Evolutionary conservation across 2,329 filamentous ascomycete species (phyloP), one percentile per base, ranked within the genome.

Genomic region (Ophiocordyceps polyrhachis-furcata): DNA sequence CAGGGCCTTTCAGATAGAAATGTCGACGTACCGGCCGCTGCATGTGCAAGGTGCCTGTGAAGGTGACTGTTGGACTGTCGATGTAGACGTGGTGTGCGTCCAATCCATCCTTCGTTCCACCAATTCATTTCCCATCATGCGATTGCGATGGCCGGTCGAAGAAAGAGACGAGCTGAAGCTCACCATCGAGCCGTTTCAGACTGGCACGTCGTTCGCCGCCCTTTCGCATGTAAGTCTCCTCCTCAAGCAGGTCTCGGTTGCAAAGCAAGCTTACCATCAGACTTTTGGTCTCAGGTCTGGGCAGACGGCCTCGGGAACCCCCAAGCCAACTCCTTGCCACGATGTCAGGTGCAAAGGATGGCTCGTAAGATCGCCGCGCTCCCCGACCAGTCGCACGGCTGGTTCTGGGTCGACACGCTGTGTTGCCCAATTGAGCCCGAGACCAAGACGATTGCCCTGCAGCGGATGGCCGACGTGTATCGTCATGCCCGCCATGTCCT

Each of bases 301-400:
- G 57, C 59, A 1, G 58, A 63, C 44, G 61, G 60, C 0, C 46
- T 62, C 12, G 60, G 58, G 3, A 61, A 60, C 43, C 52, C 56
- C 13, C 48, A 20, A 0, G 47, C 44, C 14, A 63, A 60, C 42
- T 48, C 58, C 4, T 50, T 62, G 4, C 56, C 54, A 0, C 44
- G 43, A 2, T 63, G 61, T 43, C 59, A 62, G 44, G 41, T 63
- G 7, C 35, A 51, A 0, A 50, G 53, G 15, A 42, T 61, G 1
- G 49, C 48, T 5, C 51, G 45, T 15, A 12, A 20, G 11, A 45
- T 60, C 4, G 51, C 58, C 7, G 48, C 49, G 2, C 46, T 47
- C 1, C 14, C 13, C n/a, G 8, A 32, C 46, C 4, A 40, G 37
- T 2, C 37, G 31, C 35, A 45, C 44, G 5, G 41, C 23, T 45